Conservation (phyloP, 192 early-diverging fungal genomes). For the Coemansia umbellata region DNA sequence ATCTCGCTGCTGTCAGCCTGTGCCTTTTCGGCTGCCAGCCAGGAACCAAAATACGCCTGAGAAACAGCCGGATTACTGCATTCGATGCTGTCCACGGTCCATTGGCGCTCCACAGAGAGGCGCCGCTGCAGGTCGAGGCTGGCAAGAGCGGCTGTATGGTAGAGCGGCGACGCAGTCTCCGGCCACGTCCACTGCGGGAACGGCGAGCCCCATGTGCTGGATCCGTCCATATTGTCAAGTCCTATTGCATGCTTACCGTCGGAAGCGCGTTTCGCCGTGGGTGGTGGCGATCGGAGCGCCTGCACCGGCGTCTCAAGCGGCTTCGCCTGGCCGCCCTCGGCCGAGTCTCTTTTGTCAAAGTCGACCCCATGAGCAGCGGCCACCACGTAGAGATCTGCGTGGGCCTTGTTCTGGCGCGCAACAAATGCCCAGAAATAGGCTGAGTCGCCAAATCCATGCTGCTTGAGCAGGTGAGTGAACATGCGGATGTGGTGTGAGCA, state of each 20-base stretch:
- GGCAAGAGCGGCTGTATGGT: conserved; percentile 24
- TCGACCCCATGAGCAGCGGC: conserved; percentile 12
- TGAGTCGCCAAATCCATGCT: conserved; percentile 21
- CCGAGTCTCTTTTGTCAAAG: too few species aligned
- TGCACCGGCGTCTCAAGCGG: conserved; percentile 13
- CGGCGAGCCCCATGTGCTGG: not conserved
- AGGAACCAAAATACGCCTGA: too few species aligned
- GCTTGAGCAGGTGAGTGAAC: conserved; percentile 14
- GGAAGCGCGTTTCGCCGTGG: too few species aligned
- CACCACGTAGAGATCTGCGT: conserved; percentile 16
- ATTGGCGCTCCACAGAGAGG: conserved; percentile 22
- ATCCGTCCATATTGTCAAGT: too few species aligned
- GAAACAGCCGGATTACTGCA: conserved; percentile 19
- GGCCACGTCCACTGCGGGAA: conserved; percentile 40
- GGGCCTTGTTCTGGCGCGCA: conserved; percentile 12
- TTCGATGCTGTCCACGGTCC: conserved; percentile 41
- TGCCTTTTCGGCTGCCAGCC: not conserved
- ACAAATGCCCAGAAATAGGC: conserved; percentile 33
- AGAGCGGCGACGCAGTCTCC: conserved; percentile 11
- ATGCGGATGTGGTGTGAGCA: conserved; percentile 23
- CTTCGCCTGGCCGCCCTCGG: not conserved
- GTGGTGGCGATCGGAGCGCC: conserved; percentile 16
- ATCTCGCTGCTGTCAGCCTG: not conserved
- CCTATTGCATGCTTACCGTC: too few species aligned
- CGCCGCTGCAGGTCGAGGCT: conserved; percentile 7